A percentile compares a stretch with the other conserved stretches of the same genome.
These are phyloP conservation scores for Pseudozyma hubeiensis DNA, from an alignment of 1,284 basidiomycete species.

Conservation along the genomic window DNA sequence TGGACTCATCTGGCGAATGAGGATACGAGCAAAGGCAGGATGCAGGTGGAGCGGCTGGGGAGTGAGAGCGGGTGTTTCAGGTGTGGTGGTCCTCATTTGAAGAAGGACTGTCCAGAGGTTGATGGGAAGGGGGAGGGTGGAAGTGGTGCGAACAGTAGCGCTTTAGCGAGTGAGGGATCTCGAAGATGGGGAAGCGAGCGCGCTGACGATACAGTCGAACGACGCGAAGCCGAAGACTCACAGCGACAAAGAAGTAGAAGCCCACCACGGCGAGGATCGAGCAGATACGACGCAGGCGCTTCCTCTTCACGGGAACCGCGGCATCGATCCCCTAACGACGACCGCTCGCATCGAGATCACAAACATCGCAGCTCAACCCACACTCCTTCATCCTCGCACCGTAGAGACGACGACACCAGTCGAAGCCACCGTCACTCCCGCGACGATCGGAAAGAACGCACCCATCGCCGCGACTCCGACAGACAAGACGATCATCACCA, in stretches of 20 bases:
- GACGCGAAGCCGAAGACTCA: neutral
- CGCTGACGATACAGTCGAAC: neutral
- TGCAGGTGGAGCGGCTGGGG: conserved; percentile 60
- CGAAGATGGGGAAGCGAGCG: conserved; percentile 2
- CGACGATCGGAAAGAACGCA: neutral
- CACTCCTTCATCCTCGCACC: conserved; percentile 11
- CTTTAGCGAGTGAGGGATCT: neutral
- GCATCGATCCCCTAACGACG: conserved; percentile 12
- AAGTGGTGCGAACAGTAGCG: conserved; percentile 19
- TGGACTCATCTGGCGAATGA: conserved; percentile 87
- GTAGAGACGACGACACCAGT: conserved; percentile 1
- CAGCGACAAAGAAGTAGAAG: conserved; percentile 19
- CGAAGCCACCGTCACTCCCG: conserved; percentile 8
- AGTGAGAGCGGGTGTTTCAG: conserved; percentile 82
- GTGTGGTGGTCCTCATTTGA: conserved; percentile 72
- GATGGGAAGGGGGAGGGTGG: conserved; percentile 17
- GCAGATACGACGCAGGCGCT: conserved; percentile 1
- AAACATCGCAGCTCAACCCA: conserved; percentile 1
- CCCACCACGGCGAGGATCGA: conserved; percentile 13
- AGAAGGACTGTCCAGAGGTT: conserved; percentile 64
- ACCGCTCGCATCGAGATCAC: neutral
- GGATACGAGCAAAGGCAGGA: conserved; percentile 76
- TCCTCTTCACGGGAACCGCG: neutral
- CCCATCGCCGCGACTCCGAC: conserved; percentile 1
- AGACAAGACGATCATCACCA: too few species aligned